Evolutionary conservation across 225 moss, liverwort and hornwort species (phyloP).

Genomic region (Marchantia paleacea): DNA sequence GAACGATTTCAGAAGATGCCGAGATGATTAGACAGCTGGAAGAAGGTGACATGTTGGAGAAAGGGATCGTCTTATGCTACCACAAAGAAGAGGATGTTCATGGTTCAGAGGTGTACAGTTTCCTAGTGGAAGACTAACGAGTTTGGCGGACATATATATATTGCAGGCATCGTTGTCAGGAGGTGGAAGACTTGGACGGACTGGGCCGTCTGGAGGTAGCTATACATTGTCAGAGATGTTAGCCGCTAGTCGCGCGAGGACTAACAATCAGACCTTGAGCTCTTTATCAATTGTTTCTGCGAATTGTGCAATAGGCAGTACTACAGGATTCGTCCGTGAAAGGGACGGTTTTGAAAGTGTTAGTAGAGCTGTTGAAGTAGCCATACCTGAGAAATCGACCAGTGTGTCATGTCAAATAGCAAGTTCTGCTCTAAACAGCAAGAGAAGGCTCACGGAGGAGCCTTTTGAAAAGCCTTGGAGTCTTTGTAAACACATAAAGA

Average conservation of each 20-base stretch:
- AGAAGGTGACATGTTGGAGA: not conserved
- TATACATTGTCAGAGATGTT: conserved; percentile 65
- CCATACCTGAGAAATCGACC: not conserved
- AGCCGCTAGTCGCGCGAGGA: conserved; percentile 56
- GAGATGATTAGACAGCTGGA: not conserved
- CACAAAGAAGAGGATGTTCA: too few relatives aligned
- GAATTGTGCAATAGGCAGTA: conserved; percentile 85
- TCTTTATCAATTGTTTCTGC: conserved; percentile 73
- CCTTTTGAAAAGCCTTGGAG: conserved; percentile 36
- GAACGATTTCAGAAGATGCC: too few relatives aligned
- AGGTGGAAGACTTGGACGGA: conserved; percentile 8
- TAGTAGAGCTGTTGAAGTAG: not conserved
- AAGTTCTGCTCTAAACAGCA: not conserved
- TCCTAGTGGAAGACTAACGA: not conserved
- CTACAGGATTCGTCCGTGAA: conserved; percentile 60
- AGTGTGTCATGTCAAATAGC: not conserved
- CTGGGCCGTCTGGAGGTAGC: conserved; percentile 39
- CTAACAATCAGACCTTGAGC: conserved; percentile 54
- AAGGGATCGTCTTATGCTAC: too few relatives aligned
- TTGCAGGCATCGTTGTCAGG: conserved; percentile 23
- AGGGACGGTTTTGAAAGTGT: not conserved
- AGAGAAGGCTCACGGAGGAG: conserved; percentile 25
- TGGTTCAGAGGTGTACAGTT: not conserved
- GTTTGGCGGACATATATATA: not conserved
- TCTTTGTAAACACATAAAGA: conserved; percentile 22